phyloP scores from a whole-genome alignment of 139 green algal genomes.

The Volvox africanus region DNA sequence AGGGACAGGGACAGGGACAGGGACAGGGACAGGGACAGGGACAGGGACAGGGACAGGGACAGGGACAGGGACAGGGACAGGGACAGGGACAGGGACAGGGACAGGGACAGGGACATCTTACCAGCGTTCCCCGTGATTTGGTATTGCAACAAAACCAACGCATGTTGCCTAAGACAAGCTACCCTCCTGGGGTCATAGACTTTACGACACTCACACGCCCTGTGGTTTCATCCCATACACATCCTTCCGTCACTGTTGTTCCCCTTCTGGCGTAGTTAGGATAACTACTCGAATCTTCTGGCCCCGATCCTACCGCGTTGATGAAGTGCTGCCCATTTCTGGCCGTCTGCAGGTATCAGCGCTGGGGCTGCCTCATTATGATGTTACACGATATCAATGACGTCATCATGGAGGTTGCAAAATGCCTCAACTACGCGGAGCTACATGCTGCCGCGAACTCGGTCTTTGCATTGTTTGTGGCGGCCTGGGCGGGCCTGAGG shows the following conservation, averaged over 20 bases:
- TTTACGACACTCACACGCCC: no score
- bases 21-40: neutral
- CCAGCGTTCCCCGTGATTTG: no score
- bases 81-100: neutral
- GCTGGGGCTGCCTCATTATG: conserved; percentile 84
- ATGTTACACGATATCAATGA: conserved; percentile 87
- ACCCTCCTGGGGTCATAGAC: no score
- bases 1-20: neutral
- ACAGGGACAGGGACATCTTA: neutral
- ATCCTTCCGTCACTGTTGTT: no score
- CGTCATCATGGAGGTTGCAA: conserved; percentile 84
- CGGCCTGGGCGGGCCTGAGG: conserved; percentile 71
- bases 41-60: neutral
- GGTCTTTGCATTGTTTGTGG: conserved; percentile 72
- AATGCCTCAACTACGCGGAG: conserved; percentile 77
- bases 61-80: neutral
- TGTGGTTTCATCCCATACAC: no score
- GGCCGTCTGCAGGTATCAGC: conserved; percentile 67
- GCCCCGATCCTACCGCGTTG: no score
- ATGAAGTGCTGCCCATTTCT: no score
- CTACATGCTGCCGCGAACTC: conserved; percentile 53
- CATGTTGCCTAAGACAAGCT: no score
- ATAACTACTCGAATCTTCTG: no score
- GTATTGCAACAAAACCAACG: no score
- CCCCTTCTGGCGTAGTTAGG: no score